Evolutionary conservation across 2,329 filamentous ascomycete species (phyloP).

Genomic region (Ophiobolus disseminans): DNA sequence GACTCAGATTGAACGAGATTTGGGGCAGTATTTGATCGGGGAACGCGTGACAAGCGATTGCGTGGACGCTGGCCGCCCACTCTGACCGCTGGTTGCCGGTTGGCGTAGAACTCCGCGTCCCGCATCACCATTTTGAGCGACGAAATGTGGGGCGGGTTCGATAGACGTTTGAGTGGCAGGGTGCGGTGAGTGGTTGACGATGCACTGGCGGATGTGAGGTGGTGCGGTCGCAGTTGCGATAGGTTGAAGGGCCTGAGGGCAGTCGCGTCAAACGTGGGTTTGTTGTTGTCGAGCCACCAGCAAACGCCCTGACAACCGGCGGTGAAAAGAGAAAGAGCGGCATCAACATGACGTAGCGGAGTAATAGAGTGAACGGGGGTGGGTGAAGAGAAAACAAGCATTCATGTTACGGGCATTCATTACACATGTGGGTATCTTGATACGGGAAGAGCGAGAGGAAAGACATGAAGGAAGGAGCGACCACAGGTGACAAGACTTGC

Average conservation of each 20-base stretch:
- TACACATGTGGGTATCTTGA: background rate
- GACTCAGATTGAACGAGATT: constrained; percentile 12
- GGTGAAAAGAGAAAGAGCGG: constrained; percentile 12
- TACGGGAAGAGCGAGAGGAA: background rate
- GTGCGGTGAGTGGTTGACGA: background rate
- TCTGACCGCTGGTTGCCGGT: constrained; percentile 11
- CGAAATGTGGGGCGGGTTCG: background rate
- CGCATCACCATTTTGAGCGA: constrained; percentile 7
- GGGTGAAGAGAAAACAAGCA: background rate
- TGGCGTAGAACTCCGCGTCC: constrained; percentile 4
- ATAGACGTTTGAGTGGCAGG: background rate
- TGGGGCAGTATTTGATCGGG: constrained; percentile 25
- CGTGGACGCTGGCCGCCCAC: constrained; percentile 27
- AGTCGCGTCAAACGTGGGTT: background rate
- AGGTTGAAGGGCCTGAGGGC: background rate
- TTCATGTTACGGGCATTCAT: background rate
- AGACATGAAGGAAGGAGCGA: background rate
- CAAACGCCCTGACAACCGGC: constrained; percentile 17
- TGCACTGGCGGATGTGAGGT: background rate
- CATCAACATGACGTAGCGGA: constrained; percentile 16
- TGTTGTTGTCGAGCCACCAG: constrained; percentile 19
- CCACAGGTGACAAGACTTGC: background rate
- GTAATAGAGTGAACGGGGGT: constrained; percentile 4
- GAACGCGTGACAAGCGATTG: constrained; percentile 9
- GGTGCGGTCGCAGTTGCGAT: background rate